Conservation (phyloP, 2,329 filamentous ascomycete genomes). For the Ascocoryne sarcoides region DNA sequence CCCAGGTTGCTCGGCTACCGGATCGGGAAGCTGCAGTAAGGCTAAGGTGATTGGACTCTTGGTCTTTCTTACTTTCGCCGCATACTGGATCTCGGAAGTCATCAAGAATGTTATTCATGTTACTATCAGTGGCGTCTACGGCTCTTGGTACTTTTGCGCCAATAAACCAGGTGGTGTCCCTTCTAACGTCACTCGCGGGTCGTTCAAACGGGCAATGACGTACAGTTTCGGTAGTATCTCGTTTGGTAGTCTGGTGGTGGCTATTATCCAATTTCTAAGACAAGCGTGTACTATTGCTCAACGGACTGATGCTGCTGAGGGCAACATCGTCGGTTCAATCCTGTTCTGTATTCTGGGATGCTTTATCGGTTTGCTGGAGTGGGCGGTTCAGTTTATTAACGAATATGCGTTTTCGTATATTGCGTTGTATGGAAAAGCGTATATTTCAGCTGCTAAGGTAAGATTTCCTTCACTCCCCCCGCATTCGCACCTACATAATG, state of each 20-base stretch:
- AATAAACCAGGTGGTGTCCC: constrained; percentile 57
- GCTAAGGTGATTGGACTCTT: constrained; percentile 77
- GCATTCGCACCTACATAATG: neutral
- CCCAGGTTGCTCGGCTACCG: constrained; percentile 35
- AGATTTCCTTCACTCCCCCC: constrained; percentile 27
- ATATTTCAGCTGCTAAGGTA: constrained; percentile 76
- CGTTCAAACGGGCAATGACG: constrained; percentile 71
- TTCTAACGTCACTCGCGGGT: constrained; percentile 71
- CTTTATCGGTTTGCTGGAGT: constrained; percentile 68
- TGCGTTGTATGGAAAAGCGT: constrained; percentile 83
- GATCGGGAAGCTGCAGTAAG: constrained; percentile 49
- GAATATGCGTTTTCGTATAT: constrained; percentile 90
- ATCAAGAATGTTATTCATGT: constrained; percentile 90
- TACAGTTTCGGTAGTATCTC: constrained; percentile 91
- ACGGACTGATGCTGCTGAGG: constrained; percentile 52
- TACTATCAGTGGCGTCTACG: constrained; percentile 80
- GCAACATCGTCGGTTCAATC: constrained; percentile 58
- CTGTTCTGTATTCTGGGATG: constrained; percentile 70
- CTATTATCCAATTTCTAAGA: constrained; percentile 76
- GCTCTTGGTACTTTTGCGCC: constrained; percentile 81
- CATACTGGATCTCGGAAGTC: constrained; percentile 91
- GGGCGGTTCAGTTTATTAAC: constrained; percentile 84
- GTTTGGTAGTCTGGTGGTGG: constrained; percentile 76
- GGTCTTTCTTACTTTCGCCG: constrained; percentile 81
- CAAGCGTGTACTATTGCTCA: constrained; percentile 75